These are phyloP conservation scores for Nosema muscidifuracis DNA, from an alignment of 371 early-diverging fungal genomes.

Conservation along the genomic window DNA sequence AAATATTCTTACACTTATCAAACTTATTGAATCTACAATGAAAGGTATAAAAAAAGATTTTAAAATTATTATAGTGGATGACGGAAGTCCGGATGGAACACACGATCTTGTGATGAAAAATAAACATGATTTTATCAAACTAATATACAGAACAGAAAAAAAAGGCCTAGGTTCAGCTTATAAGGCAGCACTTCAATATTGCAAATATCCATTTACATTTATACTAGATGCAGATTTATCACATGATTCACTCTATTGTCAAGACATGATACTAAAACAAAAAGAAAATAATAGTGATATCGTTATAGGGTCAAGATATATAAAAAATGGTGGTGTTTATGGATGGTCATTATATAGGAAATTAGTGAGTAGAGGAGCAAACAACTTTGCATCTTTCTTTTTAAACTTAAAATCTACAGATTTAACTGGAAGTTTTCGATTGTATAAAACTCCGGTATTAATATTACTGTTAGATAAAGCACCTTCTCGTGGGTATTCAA, in stretches of 20 bases:
- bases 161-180: conserved; percentile 93
- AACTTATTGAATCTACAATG: conserved; percentile 77
- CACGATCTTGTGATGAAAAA: conserved; percentile 74
- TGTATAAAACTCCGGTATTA: conserved; percentile 84
- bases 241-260: conserved; percentile 91
- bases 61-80: conserved; percentile 93
- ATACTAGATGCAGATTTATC: conserved; percentile 99
- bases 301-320: conserved; percentile 80
- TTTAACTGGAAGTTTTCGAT: conserved; percentile 86
- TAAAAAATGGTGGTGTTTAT: conserved; percentile 76
- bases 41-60: conserved; percentile 71
- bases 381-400: conserved; percentile 81
- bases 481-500: conserved; percentile 86
- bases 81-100: conserved; percentile 94
- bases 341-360: conserved; percentile 94
- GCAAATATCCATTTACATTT: conserved; percentile 82
- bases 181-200: conserved; percentile 80
- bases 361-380: conserved; percentile 87
- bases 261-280: conserved; percentile 68
- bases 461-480: conserved; percentile 73
- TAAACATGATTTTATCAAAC: conserved; percentile 66
- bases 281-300: conserved; percentile 76
- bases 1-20: conserved; percentile 83
- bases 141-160: conserved; percentile 84
- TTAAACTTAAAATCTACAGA: conserved; percentile 79